These are phyloP conservation scores for Isatis tinctoria DNA, from an alignment of 345 rosid genomes.

Conservation along the genomic window DNA sequence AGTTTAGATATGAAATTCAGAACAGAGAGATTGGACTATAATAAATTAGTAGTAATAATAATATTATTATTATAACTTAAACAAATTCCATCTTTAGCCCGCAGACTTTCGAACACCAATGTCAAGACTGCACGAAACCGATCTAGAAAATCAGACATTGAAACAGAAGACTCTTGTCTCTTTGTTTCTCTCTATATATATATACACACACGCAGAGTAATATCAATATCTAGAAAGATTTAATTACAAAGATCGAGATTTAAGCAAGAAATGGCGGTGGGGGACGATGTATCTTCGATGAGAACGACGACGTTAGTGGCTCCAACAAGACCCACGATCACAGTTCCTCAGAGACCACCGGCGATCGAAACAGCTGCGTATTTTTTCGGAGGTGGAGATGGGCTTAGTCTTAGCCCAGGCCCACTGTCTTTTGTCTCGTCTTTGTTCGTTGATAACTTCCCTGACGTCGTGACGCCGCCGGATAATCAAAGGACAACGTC, in stretches of 20 bases:
- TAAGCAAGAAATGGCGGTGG: slow-evolving; percentile 39
- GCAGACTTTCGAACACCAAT: slow-evolving; percentile 29
- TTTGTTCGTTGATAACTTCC: slow-evolving; percentile 62
- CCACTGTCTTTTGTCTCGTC: slow-evolving; percentile 87
- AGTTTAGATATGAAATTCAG: not conserved
- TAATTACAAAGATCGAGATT: not conserved
- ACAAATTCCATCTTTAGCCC: slow-evolving; percentile 19
- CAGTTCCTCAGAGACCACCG: slow-evolving; percentile 64
- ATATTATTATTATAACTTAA: not conserved
- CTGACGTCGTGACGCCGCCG: slow-evolving; percentile 40
- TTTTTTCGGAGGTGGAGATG: slow-evolving; percentile 44
- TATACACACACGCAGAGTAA: not conserved
- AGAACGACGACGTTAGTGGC: slow-evolving; percentile 31
- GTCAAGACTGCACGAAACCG: slow-evolving; percentile 36
- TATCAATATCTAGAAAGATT: slow-evolving; percentile 5
- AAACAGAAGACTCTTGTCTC: slow-evolving; percentile 34
- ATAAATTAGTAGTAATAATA: slow-evolving; percentile 1
- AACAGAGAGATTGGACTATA: slow-evolving; percentile 25
- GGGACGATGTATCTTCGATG: slow-evolving; percentile 34
- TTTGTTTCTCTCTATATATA: slow-evolving; percentile 1
- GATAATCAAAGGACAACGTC: slow-evolving; percentile 38
- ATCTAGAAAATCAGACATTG: slow-evolving; percentile 19
- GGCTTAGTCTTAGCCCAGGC: slow-evolving; percentile 72
- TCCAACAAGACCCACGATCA: slow-evolving; percentile 58
- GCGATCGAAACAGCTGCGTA: slow-evolving; percentile 48